Evolutionary conservation across 2,329 filamentous ascomycete genomes (phyloP).

Genomic region (Cercospora zeae-maydis): DNA sequence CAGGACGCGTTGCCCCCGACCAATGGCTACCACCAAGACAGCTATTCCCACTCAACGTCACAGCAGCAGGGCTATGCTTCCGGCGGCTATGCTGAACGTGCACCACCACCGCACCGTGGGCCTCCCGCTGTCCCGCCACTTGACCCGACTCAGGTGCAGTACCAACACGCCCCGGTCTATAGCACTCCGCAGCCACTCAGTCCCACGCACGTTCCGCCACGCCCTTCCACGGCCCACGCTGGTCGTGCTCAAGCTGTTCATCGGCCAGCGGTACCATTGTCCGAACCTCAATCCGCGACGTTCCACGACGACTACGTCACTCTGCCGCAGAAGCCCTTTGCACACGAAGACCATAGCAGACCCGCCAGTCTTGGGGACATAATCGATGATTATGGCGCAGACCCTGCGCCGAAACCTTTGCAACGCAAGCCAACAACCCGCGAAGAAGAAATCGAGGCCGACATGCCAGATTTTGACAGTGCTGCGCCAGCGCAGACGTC

Average conservation of each 20-base stretch:
- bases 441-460: conserved; percentile 48
- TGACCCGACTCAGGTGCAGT: conserved; percentile 16
- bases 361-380: conserved; percentile 19
- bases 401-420: conserved; percentile 14
- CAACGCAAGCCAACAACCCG: conserved; percentile 27
- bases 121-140: conserved; percentile 10
- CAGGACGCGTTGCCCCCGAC: conserved; percentile 9
- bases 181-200: conserved; percentile 20
- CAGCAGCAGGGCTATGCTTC: conserved; percentile 17
- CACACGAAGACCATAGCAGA: conserved; percentile 13
- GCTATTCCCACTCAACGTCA: conserved; percentile 6
- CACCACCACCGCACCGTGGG: conserved; percentile 13
- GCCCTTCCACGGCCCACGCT: conserved; percentile 21
- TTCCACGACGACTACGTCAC: conserved; percentile 9
- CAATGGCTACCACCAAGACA: conserved; percentile 11
- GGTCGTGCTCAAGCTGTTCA: conserved; percentile 11
- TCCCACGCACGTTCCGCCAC: conserved; percentile 22
- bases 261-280: conserved; percentile 16
- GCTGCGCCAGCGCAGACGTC: conserved; percentile 32
- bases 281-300: conserved; percentile 7
- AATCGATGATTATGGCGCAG: conserved; percentile 23
- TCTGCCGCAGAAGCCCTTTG: conserved; percentile 14
- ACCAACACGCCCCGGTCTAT: conserved; percentile 17
- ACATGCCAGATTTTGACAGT: conserved; percentile 63
- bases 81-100: neutral